Base-by-base conservation (phyloP, 768 basidiomycete species). In the Termitomyces sp. region DNA sequence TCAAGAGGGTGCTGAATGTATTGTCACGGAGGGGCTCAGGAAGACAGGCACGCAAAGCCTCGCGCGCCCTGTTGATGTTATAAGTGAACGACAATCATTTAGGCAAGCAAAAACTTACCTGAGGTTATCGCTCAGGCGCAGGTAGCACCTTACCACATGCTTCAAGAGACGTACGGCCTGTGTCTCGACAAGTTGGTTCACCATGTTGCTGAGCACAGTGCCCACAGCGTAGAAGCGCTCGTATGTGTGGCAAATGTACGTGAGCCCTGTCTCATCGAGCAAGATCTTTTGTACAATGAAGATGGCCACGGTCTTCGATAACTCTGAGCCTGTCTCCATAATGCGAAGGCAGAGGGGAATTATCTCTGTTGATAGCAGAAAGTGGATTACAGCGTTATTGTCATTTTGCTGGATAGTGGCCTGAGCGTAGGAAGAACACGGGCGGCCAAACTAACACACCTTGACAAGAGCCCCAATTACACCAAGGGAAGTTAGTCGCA, bases 181-280 rank as follows among this genome's bases (percentile, higher is more conserved):
- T 2, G 92, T 97, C 74, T 99, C 96, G 56, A 98, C 95, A 51
- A 99, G 82, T 70, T 98, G 94, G 69, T 89, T 91, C 64, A 98
- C 97, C 97, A 99, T 99, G 73, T 97, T 98, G 78, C 91, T 93
- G 60, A 99, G 81, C 16, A 99, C 97, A 8, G 96, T 97, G 18
- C 96, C 97, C 56, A 99, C 97, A 14, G 97, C 97, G 72, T 98
- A 98, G 77, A 99, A 99, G 55, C 97, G 84, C 72, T 99, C 97
- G 70, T 99, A 99, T n/a, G 97, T 99, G 74, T 99, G 97, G 68
- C 97, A 98, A 69, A 98, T 99, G 73, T 99, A 99, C 16, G 94
- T 95, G 60, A 99, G 77, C 20, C 97, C 97, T 3, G 96, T 94
- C 74, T 99, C 97, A 72, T 99, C 97, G 55, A 98, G 82, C 16